phyloP scores from a whole-genome alignment of 805 yeast species.

The Candida gorgasii region DNA sequence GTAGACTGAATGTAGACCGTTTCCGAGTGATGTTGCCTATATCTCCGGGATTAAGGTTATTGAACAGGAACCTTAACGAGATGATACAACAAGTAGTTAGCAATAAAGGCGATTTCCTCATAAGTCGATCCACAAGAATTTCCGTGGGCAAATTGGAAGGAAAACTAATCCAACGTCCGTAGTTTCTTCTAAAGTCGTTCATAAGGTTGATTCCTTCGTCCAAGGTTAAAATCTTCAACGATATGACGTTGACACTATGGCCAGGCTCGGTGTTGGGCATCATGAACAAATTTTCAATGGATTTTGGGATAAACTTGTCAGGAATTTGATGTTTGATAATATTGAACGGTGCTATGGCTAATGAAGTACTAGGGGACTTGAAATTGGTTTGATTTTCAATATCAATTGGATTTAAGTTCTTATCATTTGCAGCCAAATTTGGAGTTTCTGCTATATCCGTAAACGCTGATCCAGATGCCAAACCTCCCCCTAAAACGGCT shows the following conservation, averaged over 20 bases:
- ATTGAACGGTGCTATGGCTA: constrained; percentile 46
- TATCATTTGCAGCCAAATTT: constrained; percentile 21
- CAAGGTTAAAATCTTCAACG: constrained; percentile 48
- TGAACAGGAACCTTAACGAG: constrained; percentile 52
- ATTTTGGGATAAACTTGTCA: constrained; percentile 29
- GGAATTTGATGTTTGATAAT: constrained; percentile 35
- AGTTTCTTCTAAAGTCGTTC: constrained; percentile 61
- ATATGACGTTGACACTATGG: constrained; percentile 48
- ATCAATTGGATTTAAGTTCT: constrained; percentile 22
- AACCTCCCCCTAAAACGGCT: constrained; percentile 19
- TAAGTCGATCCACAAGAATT: constrained; percentile 49
- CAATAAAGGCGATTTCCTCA: constrained; percentile 58
- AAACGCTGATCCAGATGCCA: not conserved
- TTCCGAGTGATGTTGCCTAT: constrained; percentile 22
- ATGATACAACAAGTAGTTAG: constrained; percentile 66
- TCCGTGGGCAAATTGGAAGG: constrained; percentile 54
- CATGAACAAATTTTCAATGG: constrained; percentile 32
- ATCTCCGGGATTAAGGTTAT: constrained; percentile 27
- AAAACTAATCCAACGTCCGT: constrained; percentile 77
- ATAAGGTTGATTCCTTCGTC: constrained; percentile 52
- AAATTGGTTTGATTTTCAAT: constrained; percentile 21
- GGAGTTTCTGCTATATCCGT: constrained; percentile 23
- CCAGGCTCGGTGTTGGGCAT: constrained; percentile 13
- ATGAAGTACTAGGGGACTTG: constrained; percentile 34
- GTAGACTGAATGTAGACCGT: constrained; percentile 37